Conservation (phyloP, 2,329 filamentous ascomycete genomes). For the Beauveria pseudobassiana region DNA sequence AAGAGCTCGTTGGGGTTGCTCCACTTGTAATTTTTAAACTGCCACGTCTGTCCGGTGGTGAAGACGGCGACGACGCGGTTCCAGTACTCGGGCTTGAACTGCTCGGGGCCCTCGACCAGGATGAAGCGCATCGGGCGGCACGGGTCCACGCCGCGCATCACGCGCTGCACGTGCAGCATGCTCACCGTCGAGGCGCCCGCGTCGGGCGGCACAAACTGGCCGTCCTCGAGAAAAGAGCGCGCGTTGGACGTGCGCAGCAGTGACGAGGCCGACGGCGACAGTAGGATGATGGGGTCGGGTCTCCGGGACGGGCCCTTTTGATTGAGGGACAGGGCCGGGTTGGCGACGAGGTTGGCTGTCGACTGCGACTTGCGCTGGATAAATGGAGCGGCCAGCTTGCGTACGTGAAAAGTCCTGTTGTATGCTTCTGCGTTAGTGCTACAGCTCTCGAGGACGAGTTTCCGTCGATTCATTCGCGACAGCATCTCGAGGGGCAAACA, state of each 20-base stretch:
- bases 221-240: constrained; percentile 84
- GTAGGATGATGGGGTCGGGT: constrained; percentile 84
- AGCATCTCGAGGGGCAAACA: no score
- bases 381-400: constrained; percentile 75
- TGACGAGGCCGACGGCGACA: constrained; percentile 91
- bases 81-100: constrained; percentile 99
- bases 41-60: constrained; percentile 95
- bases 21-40: constrained; percentile 99
- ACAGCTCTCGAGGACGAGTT: not conserved
- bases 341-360: constrained; percentile 30
- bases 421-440: constrained; percentile 2
- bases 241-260: constrained; percentile 93
- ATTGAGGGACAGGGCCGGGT: constrained; percentile 44
- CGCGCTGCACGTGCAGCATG: constrained; percentile 78
- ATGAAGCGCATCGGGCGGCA: constrained; percentile 81
- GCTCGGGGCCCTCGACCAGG: constrained; percentile 83
- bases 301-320: constrained; percentile 43
- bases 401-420: constrained; percentile 82
- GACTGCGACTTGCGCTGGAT: constrained; percentile 53
- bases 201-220: constrained; percentile 73
- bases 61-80: constrained; percentile 90
- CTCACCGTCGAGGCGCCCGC: constrained; percentile 59
- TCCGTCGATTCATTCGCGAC: no score
- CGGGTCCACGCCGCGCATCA: constrained; percentile 63
- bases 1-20: constrained; percentile 82